Evolutionary conservation across 164 flowering plant genomes (phyloP).

Genomic region (Vitis labrusca): DNA sequence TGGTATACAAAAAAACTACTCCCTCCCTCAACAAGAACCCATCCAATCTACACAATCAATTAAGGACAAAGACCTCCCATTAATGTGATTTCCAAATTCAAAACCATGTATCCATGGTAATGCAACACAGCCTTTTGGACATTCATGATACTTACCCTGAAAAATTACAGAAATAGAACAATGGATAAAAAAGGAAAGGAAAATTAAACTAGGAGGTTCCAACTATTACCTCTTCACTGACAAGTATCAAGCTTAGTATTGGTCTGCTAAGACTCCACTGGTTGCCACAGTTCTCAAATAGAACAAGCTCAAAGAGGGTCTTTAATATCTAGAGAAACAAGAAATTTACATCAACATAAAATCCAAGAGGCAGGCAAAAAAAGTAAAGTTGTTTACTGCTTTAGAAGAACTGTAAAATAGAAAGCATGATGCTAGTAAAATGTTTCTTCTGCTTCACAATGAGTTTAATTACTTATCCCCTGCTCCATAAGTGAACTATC

Average conservation of each 20-base stretch:
- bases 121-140: too few species aligned
- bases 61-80: too few species aligned
- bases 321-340: conserved; percentile 36
- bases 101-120: too few species aligned
- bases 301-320: conserved; percentile 64
- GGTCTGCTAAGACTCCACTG: conserved; percentile 79
- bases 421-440: not conserved
- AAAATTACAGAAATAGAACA: not conserved
- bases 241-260: conserved; percentile 66
- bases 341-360: not conserved
- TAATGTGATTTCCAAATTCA: too few species aligned
- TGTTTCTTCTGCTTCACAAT: not conserved
- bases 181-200: not conserved
- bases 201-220: not conserved
- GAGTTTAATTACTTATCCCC: too few species aligned
- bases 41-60: too few species aligned
- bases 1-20: too few species aligned
- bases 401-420: not conserved
- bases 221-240: conserved; percentile 54
- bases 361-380: not conserved
- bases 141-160: too few species aligned
- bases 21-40: too few species aligned
- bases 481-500: too few species aligned
- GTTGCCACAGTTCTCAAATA: conserved; percentile 61
- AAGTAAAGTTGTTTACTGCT: not conserved